Evolutionary conservation across 2,329 filamentous ascomycete genomes (phyloP).

Genomic region (Atkinsonella hypoxylon): DNA sequence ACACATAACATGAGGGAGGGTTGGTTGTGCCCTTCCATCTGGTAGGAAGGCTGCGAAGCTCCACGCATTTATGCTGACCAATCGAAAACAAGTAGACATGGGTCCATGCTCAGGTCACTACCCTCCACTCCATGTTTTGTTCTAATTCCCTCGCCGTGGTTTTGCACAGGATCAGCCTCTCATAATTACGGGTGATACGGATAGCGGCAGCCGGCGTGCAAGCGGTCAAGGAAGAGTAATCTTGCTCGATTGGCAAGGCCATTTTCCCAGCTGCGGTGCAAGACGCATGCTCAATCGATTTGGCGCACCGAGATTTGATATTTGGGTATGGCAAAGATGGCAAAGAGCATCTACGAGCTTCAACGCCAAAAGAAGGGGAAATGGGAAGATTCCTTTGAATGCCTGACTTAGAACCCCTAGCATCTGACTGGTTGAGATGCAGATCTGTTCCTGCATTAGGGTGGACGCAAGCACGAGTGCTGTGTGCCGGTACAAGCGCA

Average conservation of each 20-base stretch:
- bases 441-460: slow-evolving; percentile 14
- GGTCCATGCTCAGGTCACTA: too few relatives aligned
- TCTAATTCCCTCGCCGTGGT: too few relatives aligned
- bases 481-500: not conserved
- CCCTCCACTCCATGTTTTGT: too few relatives aligned
- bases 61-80: too few relatives aligned
- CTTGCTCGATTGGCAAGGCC: not conserved
- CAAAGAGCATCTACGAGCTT: not conserved
- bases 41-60: too few relatives aligned
- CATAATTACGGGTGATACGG: not conserved
- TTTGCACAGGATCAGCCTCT: too few relatives aligned
- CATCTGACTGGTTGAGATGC: slow-evolving; percentile 5
- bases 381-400: not conserved
- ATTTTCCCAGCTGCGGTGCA: not conserved
- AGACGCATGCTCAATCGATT: not conserved
- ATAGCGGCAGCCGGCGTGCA: not conserved
- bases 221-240: not conserved
- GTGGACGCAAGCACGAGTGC: not conserved
- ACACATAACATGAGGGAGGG: too few relatives aligned
- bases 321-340: too few relatives aligned
- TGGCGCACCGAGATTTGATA: not conserved
- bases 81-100: too few relatives aligned
- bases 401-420: not conserved
- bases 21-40: too few relatives aligned
- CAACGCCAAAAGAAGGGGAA: not conserved